Evolutionary conservation across 352 stramenopile species (phyloP), one percentile per base, ranked within the genome.

Genomic region (Heterotrichella gracilis): DNA sequence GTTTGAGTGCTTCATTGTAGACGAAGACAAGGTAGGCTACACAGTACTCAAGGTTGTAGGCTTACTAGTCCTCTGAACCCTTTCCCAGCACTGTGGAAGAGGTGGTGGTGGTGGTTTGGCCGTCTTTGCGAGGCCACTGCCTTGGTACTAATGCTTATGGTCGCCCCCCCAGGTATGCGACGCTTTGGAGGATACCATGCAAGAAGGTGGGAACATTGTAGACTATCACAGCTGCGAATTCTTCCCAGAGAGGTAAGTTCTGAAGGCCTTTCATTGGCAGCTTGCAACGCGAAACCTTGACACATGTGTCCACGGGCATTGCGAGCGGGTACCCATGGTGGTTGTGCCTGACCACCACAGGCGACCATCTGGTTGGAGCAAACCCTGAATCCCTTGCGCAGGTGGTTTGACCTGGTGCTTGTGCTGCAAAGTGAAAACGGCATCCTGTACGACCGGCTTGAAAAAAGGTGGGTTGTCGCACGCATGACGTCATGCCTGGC

Each of bases 181-280:
- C 70, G 82, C 87, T 39, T 80, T 90, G 74, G 84, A 90, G 71
- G 82, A 88, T 22, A 74, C 82, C 69, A 82, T 90, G 79, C 70
- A 69, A 25, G 76, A 82, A 23, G 84, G 84, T 24, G 83, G 82
- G 39, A 76, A 81, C 42, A 69, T 90, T 19, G 82, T 90, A 64
- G 84, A 90, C 74, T 88, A 87, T 73, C 84, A 90, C 79, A 85
- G 82, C 70, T 88, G 81, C 72, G 83, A 90, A 70, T 89, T 89
- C 72, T 90, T 90, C 73, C 84, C 84, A 1, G 84, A 90, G 73
- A 79, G 83, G 25, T n/a, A n/a, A n/a, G n/a, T n/a, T n/a, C n/a
- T n/a, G n/a, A n/a, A n/a, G n/a, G n/a, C n/a, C n/a, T n/a, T n/a
- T n/a, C n/a, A n/a, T n/a, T n/a, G n/a, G n/a, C n/a, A n/a, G n/a